Base-by-base conservation (phyloP, 2,329 filamentous ascomycete genomes). In the Trichoderma pleuroti region DNA sequence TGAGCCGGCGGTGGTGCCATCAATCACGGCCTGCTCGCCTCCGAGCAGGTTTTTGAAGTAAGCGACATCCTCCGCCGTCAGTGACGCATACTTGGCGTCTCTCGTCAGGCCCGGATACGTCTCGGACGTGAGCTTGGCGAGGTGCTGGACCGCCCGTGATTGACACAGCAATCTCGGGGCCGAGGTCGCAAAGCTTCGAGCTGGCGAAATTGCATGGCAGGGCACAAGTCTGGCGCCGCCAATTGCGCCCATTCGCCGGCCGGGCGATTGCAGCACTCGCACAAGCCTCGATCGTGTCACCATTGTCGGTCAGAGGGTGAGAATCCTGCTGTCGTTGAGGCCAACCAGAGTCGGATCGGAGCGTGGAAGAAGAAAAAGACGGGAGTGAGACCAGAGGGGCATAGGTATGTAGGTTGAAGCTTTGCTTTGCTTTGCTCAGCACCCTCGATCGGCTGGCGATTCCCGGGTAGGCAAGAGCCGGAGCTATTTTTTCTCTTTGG, bases 11-110 rank as follows among this genome's bases (percentile, higher is more conserved):
- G 46, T 52, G 68, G 97, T 87, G 64, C 93, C 93, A 79, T 98
- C 94, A 72, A 98, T 88, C 65, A 98, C 86, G 2, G 93, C 94
- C 42, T 59, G 64, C 42, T 91, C 89, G 62, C 88, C 87, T 69
- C 93, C 93, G 39, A 99, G 86, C n/a, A 98, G 82, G 24, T 89
- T 84, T 79, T 91, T 90, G 86, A 99, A 98, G 82, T 88, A 90
- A 62, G 89, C 85, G 68, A 98, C 92, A 85, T 99, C 92, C 49
- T 95, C 91, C 57, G 85, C 80, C 3, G 90, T 93, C 75, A 99
- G 82, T 78, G 89, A 81, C 34, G 89, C 84, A 80, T 96, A 99
- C 32, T 89, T 90, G 16, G 88, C 80, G 77, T 98, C 90, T 74
- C 96, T 89, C 83, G 94, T 89, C 77, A 99, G 85, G 72, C 92